Conservation (phyloP, 306 rosid species). For the Glycyrrhiza uralensis region DNA sequence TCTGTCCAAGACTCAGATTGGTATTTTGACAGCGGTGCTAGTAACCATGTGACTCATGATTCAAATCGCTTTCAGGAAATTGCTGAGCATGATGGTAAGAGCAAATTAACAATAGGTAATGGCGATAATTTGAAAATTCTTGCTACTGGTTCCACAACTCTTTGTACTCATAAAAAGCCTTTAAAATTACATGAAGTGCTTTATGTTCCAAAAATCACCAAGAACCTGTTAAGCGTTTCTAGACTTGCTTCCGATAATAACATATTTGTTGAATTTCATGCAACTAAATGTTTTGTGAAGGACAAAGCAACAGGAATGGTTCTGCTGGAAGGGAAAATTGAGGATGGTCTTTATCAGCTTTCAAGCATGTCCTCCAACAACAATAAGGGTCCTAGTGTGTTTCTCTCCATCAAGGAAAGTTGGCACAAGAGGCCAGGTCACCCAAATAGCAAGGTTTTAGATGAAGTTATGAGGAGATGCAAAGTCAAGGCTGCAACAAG, state of each 20-base stretch:
- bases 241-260: not conserved
- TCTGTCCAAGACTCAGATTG: not conserved
- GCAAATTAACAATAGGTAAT: not conserved
- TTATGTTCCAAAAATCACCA: not conserved
- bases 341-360: not conserved
- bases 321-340: not conserved
- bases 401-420: not conserved
- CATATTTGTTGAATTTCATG: not conserved
- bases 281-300: not conserved
- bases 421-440: not conserved
- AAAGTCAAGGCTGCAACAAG: not conserved
- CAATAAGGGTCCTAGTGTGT: not conserved
- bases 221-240: not conserved
- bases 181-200: not conserved
- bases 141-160: not conserved
- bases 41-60: not conserved
- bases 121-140: not conserved
- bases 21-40: not conserved
- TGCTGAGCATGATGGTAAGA: not conserved
- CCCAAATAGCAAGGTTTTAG: not conserved
- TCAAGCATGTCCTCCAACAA: accelerated
- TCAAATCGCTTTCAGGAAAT: not conserved
- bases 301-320: not conserved
- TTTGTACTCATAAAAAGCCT: not conserved
- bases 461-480: not conserved